Conservation (phyloP, 2,329 filamentous ascomycete genomes). For the Trichoderma brevicompactum region DNA sequence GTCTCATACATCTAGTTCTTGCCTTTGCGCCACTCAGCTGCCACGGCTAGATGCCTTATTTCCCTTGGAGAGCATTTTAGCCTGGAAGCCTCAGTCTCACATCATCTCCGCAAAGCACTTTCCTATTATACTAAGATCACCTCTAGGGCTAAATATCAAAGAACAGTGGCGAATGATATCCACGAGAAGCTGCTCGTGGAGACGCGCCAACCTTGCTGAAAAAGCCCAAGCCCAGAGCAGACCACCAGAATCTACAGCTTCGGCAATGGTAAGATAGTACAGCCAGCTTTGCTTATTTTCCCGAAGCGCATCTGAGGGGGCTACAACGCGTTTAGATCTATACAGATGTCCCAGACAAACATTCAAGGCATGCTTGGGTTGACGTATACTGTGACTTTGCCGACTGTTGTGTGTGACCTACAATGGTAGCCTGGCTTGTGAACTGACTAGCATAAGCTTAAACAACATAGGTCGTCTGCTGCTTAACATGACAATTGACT, state of each 20-base stretch:
- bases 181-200: background rate
- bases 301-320: background rate
- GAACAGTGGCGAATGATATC: background rate
- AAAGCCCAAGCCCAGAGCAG: background rate
- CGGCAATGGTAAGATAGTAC: background rate
- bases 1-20: background rate
- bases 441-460: background rate
- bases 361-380: background rate
- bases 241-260: background rate
- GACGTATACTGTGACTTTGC: background rate
- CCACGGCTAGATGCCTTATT: too few species aligned
- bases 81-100: background rate
- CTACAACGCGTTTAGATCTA: background rate
- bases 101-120: background rate
- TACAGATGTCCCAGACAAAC: too few species aligned
- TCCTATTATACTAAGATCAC: background rate
- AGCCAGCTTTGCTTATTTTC: too few species aligned
- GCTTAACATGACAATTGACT: background rate
- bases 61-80: background rate
- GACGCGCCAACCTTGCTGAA: background rate
- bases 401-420: background rate
- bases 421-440: background rate
- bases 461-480: background rate
- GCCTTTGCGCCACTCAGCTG: background rate
- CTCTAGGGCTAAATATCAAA: slow-evolving; percentile 6